Base-by-base conservation (phyloP, 371 early-diverging fungal genomes). In the Apophysomyces variabilis region DNA sequence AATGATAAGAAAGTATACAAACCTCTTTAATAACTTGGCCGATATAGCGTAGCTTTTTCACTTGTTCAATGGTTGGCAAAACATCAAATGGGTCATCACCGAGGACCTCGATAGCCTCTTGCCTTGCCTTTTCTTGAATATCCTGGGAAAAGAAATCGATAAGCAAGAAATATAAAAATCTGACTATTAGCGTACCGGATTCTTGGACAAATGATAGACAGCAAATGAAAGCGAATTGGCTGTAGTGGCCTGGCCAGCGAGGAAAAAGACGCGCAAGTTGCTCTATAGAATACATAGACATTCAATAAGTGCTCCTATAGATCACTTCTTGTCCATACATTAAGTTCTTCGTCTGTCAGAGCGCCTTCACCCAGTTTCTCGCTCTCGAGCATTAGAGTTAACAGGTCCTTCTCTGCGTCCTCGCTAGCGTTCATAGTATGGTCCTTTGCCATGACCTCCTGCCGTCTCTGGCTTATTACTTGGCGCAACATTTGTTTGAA, bases 181-280 rank as follows among this genome's bases (percentile, higher is more conserved):
- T 26, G n/a, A 14, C 18, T 14, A 43, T n/a, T 16, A 16, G 61
- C 32, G 32, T 65, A 68, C 66, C 61, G 58, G 64, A 26, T 69
- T 64, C 4, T 62, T 64, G 16, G 65, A 63, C 36, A 69, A 37
- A 56, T 73, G 64, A 45, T 73, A 76, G 12, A 76, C 37, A 37
- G 71, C 65, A 45, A 69, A 71, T 18, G 71, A 56, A 36, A 76
- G 62, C 12, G 73, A 67, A 18, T 76, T 66, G 18, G 76, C 71
- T 56, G 71, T 72, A n/a, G 70, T 73, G n/a, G 66, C 73, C n/a
- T 67, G 68, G 0, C 82, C 73, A 32, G 89, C 90, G 1, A 87
- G 58, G 61, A 85, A 75, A 16, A 73, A 77, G 0, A 70, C 37
- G 32, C 65, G 67, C 11, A 76, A 43, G 35, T 69, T 73, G 35